phyloP scores from a whole-genome alignment of 805 yeast genomes.

The Wickerhamiella australiensis region DNA sequence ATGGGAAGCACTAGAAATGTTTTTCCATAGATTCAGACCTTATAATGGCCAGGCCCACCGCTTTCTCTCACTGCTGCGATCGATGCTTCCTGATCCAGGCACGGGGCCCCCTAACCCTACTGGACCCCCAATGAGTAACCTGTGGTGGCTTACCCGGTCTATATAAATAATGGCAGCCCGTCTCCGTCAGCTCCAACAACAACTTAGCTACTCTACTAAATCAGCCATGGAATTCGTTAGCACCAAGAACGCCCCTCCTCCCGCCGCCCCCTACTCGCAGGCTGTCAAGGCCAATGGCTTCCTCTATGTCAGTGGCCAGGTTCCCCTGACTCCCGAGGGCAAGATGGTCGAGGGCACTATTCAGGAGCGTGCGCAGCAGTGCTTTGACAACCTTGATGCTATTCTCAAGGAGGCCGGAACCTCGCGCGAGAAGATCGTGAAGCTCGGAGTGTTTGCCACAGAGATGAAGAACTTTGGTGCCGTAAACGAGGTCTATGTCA shows the following conservation, averaged over 20 bases:
- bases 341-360: conserved; percentile 68
- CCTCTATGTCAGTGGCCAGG: conserved; percentile 88
- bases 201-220: conserved; percentile 9
- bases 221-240: conserved; percentile 20
- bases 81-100: background rate
- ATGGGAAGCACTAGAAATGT: too few species aligned
- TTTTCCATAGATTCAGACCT: too few species aligned
- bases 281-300: conserved; percentile 85
- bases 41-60: too few species aligned
- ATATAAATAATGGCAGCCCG: conserved; percentile 6
- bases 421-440: conserved; percentile 68
- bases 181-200: conserved; percentile 9
- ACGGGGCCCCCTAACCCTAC: background rate
- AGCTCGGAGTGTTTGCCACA: conserved; percentile 79
- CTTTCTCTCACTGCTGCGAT: too few species aligned
- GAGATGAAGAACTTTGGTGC: conserved; percentile 79
- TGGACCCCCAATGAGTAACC: background rate
- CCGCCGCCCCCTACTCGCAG: conserved; percentile 94
- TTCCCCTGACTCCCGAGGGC: conserved; percentile 73
- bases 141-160: conserved; percentile 5
- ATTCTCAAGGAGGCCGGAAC: conserved; percentile 81
- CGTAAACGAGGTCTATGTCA: conserved; percentile 72
- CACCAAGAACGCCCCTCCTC: conserved; percentile 76
- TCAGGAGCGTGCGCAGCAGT: conserved; percentile 31
- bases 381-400: conserved; percentile 35